Evolutionary conservation across 805 yeast genomes (phyloP), one percentile per base, ranked within the genome.

Genomic region (Zygosaccharomyces rouxii): DNA sequence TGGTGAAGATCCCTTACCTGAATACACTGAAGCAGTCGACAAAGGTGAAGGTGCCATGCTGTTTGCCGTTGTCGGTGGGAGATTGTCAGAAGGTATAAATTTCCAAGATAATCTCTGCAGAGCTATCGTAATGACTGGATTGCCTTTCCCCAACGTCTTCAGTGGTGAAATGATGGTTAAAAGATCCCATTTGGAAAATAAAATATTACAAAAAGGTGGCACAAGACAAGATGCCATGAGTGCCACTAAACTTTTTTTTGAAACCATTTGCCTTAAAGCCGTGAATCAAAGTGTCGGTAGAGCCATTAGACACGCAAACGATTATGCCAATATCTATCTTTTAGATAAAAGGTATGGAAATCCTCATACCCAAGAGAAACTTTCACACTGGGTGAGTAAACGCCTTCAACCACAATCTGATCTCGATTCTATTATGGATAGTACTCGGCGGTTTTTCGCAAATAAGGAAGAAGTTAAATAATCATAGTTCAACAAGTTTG

Each of bases 211-310:
- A 18, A 63, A 63, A 3, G 88, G 89, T 0, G 77, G 76, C 0
- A 63, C 80, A 1, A 54, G 48, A 9, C 54, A 60, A 21, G 71
- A 71, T 22, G 86, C 90, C 0, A 62, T 62, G 29, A 67, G 59
- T 6, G 77, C 75, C 3, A 71, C 83, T 0, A 69, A 72, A 23
- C 77, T 76, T 28, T 88, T 80, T 57, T 84, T 86, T 58, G 96
- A 89, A 56, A 88, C 86, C 57, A 71, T 88, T 5, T 89, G 96
- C 60, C 85, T 92, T 94, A 79, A 89, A 45, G 86, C 96, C 0
- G 89, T 90, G 0, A 90, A 90, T 62, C 98, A 90, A 65, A 82
- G 95, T 67, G 83, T 92, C 10, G 98, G 97, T 0, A 75, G 98
- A 54, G 87, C 97, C 5, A 90, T 90, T 35, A 72, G 98, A 51